Conservation (phyloP, 495 filamentous ascomycete species). For the Tuber calosporum region DNA sequence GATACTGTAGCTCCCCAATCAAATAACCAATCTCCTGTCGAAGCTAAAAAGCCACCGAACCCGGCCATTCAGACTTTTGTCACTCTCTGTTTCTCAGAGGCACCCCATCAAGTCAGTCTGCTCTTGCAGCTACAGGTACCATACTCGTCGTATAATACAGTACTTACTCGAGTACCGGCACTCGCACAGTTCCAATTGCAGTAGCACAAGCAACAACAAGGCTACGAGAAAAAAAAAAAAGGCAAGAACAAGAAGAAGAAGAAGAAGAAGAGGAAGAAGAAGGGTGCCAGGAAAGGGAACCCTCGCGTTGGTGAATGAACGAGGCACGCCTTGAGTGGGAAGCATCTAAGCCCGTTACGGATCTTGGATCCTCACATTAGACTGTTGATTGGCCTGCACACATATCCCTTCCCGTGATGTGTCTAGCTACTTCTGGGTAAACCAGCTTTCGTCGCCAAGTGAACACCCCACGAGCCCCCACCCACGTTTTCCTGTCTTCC, state of each 20-base stretch:
- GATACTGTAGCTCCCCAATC: neutral
- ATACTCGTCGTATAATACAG: too few species aligned
- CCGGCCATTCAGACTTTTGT: neutral
- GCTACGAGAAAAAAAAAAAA: constrained; percentile 13
- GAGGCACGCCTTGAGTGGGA: neutral
- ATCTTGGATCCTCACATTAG: constrained; percentile 36
- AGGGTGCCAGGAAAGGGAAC: constrained; percentile 23
- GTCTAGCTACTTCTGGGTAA: constrained; percentile 19
- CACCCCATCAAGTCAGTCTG: constrained; percentile 14
- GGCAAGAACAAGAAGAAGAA: too few species aligned
- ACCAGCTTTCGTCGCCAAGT: constrained; percentile 14
- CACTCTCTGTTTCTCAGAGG: constrained; percentile 9
- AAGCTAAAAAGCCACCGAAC: neutral
- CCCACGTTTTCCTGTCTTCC: constrained; percentile 22
- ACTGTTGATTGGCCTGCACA: constrained; percentile 24
- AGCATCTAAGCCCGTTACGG: constrained; percentile 15
- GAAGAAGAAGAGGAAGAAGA: neutral
- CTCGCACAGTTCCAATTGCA: constrained; percentile 12
- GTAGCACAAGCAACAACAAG: constrained; percentile 23
- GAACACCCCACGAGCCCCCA: constrained; percentile 13
- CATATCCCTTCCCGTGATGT: constrained; percentile 23
- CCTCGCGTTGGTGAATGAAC: constrained; percentile 22
- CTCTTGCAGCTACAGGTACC: constrained; percentile 21
- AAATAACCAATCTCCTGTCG: neutral
- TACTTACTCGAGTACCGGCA: too few species aligned